Percentiles rank a stretch among this genome's conserved stretches.
Evolutionary conservation across 1,139 yeast species (phyloP).

Genomic region (Chernovozyma aurita): DNA sequence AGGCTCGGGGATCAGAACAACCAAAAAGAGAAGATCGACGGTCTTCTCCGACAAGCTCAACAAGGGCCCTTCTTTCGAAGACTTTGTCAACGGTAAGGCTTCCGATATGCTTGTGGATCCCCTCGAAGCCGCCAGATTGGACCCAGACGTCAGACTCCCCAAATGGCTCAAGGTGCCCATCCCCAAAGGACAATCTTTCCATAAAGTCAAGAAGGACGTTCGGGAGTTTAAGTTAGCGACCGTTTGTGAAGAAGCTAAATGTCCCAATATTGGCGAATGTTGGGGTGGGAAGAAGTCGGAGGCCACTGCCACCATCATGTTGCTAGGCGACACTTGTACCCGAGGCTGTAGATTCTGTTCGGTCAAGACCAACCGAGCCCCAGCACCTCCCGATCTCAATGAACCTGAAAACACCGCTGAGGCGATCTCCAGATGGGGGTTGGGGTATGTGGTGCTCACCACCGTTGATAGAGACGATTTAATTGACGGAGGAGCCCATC

Average conservation of each 20-base stretch:
- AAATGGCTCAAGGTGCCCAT: slow-evolving; percentile 93
- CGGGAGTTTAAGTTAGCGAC: slow-evolving; percentile 86
- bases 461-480: slow-evolving; percentile 98
- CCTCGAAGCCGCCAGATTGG: slow-evolving; percentile 58
- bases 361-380: slow-evolving; percentile 86
- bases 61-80: slow-evolving; percentile 91
- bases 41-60: slow-evolving; percentile 67
- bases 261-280: slow-evolving; percentile 98
- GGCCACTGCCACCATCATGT: slow-evolving; percentile 99
- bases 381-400: slow-evolving; percentile 86
- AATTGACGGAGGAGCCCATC: slow-evolving; percentile 88
- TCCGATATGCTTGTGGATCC: slow-evolving; percentile 63
- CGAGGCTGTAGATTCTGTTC: slow-evolving; percentile 98
- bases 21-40: slow-evolving; percentile 47
- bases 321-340: slow-evolving; percentile 97
- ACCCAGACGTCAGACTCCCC: slow-evolving; percentile 71
- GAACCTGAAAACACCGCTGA: slow-evolving; percentile 98
- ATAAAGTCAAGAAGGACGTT: slow-evolving; percentile 78
- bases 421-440: slow-evolving; percentile 96
- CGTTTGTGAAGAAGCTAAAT: slow-evolving; percentile 97
- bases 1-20: slow-evolving; percentile 8
- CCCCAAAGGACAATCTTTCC: slow-evolving; percentile 85
- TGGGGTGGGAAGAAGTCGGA: slow-evolving; percentile 97
- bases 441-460: slow-evolving; percentile 95
- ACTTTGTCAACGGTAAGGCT: slow-evolving; percentile 79